phyloP scores from a whole-genome alignment of 257 asterid species.

The Solanum chiquidenum region DNA sequence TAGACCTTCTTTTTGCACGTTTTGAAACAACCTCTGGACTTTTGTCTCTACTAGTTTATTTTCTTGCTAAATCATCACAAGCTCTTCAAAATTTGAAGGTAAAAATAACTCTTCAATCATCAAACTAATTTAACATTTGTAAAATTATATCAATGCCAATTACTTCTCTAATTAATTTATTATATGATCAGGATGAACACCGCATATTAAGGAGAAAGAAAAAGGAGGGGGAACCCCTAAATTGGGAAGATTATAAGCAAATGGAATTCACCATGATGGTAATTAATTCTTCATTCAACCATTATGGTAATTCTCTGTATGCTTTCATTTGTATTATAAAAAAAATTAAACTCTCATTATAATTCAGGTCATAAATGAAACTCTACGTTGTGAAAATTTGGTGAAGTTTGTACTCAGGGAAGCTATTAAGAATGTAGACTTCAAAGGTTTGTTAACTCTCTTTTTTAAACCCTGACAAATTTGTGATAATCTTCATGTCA shows the following conservation, averaged over 20 bases:
- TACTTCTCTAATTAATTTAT: neutral
- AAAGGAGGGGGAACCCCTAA: conserved; percentile 35
- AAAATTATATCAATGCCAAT: too few species aligned
- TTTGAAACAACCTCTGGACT: conserved; percentile 86
- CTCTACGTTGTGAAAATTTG: conserved; percentile 70
- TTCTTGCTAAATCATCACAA: conserved; percentile 37
- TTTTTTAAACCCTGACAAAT: too few species aligned
- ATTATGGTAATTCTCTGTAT: too few species aligned
- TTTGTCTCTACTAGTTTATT: conserved; percentile 50
- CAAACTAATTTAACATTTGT: too few species aligned
- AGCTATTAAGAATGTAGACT: conserved; percentile 53
- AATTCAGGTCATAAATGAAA: conserved; percentile 52
- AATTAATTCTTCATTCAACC: too few species aligned
- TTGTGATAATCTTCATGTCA: too few species aligned
- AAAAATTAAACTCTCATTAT: neutral
- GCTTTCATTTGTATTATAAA: neutral
- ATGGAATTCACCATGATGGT: conserved; percentile 59
- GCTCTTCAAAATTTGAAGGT: conserved; percentile 45
- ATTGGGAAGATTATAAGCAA: conserved; percentile 66
- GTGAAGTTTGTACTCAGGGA: conserved; percentile 69
- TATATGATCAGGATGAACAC: conserved; percentile 49
- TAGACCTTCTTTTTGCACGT: conserved; percentile 68
- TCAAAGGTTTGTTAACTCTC: conserved; percentile 34
- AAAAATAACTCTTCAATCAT: too few species aligned
- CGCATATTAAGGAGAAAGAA: conserved; percentile 23